Conservation (phyloP, 2,329 filamentous ascomycete species). For the Stachybotrys chlorohalonatus region DNA sequence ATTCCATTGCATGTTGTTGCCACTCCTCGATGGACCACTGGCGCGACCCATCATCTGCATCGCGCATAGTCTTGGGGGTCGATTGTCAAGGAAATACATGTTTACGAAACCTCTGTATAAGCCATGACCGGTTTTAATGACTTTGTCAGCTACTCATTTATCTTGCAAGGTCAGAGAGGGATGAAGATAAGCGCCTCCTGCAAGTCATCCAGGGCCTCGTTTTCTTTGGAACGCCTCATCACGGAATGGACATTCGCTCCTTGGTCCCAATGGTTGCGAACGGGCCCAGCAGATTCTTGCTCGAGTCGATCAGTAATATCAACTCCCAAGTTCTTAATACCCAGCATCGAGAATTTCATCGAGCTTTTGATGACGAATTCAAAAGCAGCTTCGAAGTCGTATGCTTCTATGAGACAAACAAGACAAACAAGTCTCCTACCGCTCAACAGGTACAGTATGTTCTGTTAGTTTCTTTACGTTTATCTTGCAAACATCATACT, state of each 20-base stretch:
- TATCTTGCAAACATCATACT: too few species aligned
- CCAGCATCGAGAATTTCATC: constrained; percentile 4
- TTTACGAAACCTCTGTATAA: not conserved
- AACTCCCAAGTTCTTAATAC: constrained; percentile 3
- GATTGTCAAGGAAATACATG: constrained; percentile 5
- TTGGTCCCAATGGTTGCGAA: constrained; percentile 5
- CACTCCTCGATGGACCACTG: not conserved
- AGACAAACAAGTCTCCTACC: constrained; percentile 13
- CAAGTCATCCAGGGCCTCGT: constrained; percentile 3
- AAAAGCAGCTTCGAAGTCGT: constrained; percentile 6
- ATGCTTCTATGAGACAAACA: constrained; percentile 15
- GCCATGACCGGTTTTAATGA: not conserved
- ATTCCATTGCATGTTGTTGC: not conserved
- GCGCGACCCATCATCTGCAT: constrained; percentile 5
- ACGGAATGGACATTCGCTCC: constrained; percentile 5
- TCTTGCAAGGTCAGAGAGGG: not conserved
- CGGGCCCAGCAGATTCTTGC: constrained; percentile 4
- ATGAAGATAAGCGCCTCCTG: constrained; percentile 1
- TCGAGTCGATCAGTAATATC: constrained; percentile 3
- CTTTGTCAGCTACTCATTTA: constrained; percentile 1
- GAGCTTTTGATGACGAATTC: constrained; percentile 5
- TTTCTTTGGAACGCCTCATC: constrained; percentile 7
- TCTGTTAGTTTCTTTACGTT: too few species aligned
- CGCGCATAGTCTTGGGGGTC: constrained; percentile 2
- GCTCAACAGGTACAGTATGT: constrained; percentile 7